These are phyloP conservation scores for Henckelia pumila DNA, from an alignment of 257 asterid species.

Conservation along the genomic window DNA sequence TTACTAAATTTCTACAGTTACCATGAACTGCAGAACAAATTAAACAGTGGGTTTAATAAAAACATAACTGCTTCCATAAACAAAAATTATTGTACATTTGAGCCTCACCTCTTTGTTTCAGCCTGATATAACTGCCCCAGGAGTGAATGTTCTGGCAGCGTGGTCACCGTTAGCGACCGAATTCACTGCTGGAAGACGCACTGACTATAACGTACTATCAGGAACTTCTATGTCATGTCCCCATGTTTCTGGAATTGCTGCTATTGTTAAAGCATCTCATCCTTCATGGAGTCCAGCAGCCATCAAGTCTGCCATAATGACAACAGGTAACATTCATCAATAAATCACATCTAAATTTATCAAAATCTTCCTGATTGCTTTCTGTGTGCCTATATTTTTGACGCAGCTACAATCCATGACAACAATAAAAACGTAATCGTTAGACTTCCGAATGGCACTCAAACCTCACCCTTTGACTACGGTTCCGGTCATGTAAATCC, in stretches of 20 bases:
- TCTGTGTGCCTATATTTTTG: background rate
- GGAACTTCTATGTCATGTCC: conserved; percentile 75
- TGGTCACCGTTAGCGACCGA: conserved; percentile 53
- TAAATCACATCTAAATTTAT: background rate
- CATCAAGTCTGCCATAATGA: conserved; percentile 60
- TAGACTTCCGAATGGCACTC: conserved; percentile 42
- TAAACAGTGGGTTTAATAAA: too few species aligned
- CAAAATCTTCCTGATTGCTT: background rate
- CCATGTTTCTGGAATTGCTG: conserved; percentile 61
- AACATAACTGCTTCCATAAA: background rate
- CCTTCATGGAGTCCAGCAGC: conserved; percentile 70
- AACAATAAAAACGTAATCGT: conserved; percentile 38
- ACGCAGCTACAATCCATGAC: conserved; percentile 42
- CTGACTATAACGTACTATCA: conserved; percentile 46
- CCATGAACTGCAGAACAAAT: too few species aligned
- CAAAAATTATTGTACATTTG: too few species aligned
- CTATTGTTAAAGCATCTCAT: conserved; percentile 49
- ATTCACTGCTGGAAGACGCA: conserved; percentile 39
- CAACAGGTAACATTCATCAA: conserved; percentile 43
- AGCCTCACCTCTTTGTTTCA: conserved; percentile 28
- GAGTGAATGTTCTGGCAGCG: conserved; percentile 58
- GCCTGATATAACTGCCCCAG: conserved; percentile 68
- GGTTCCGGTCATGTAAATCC: conserved; percentile 65
- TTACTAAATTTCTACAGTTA: too few species aligned
- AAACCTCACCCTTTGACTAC: conserved; percentile 49